These are phyloP conservation scores for Ophiognomonia clavigignenti-juglandacearum DNA, from an alignment of 2,329 filamentous ascomycete species.

Conservation along the genomic window DNA sequence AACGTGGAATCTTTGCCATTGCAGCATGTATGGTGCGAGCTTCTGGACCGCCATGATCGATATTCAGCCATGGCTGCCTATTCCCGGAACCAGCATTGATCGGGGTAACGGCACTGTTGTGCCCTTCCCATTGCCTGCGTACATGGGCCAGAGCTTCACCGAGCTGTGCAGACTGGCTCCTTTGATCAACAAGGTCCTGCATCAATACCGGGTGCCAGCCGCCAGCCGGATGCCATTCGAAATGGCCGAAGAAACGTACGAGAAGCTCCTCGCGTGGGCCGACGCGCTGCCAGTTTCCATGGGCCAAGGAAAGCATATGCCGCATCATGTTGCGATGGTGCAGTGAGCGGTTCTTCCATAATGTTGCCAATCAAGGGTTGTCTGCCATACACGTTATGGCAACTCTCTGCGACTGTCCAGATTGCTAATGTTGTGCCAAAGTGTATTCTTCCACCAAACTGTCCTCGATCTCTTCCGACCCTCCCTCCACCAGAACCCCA, in stretches of 20 bases:
- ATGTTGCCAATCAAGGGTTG: neutral
- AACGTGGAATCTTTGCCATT: too few species aligned
- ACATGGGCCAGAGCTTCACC: conserved; percentile 17
- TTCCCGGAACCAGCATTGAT: conserved; percentile 6
- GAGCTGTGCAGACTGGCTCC: conserved; percentile 16
- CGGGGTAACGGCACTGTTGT: neutral
- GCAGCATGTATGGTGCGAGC: conserved; percentile 10
- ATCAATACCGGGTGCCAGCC: conserved; percentile 5
- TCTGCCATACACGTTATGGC: neutral
- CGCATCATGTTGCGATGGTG: conserved; percentile 10
- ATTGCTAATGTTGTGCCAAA: neutral
- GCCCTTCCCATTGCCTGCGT: conserved; percentile 15
- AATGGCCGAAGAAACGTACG: conserved; percentile 17
- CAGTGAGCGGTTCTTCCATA: conserved; percentile 12
- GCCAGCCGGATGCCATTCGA: conserved; percentile 9
- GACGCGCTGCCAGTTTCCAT: conserved; percentile 12
- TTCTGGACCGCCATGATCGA: conserved; percentile 5
- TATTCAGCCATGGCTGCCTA: conserved; percentile 7
- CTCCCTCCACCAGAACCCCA: neutral
- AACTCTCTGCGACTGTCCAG: neutral
- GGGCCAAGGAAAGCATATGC: conserved; percentile 3
- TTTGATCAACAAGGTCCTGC: conserved; percentile 12
- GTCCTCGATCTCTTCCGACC: conserved; percentile 18
- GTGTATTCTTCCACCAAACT: conserved; percentile 15
- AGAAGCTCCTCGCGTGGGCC: conserved; percentile 19